Conservation (phyloP, 768 basidiomycete genomes). For the Trametes cinnabarina region DNA sequence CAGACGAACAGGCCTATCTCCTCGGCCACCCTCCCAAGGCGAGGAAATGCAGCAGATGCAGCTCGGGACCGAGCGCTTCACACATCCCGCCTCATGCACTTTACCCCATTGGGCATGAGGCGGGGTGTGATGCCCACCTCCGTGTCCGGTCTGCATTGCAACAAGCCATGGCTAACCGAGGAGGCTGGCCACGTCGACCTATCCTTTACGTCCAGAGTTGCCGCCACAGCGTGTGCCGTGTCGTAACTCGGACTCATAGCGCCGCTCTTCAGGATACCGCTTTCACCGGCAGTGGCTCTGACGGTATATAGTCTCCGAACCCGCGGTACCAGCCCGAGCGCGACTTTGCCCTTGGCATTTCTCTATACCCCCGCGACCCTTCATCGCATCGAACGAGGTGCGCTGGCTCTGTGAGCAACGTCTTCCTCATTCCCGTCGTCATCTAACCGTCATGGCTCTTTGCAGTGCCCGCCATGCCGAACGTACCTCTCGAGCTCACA, state of each 20-base stretch:
- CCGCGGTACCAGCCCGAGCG: background rate
- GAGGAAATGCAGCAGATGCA: background rate
- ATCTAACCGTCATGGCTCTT: background rate
- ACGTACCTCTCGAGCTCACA: constrained; percentile 35
- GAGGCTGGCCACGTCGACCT: constrained; percentile 7
- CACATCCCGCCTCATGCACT: background rate
- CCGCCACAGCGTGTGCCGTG: background rate
- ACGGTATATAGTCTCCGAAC: constrained; percentile 5
- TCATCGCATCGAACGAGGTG: background rate
- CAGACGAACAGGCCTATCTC: background rate
- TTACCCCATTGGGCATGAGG: background rate
- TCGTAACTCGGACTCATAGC: constrained; percentile 6
- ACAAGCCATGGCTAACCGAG: constrained; percentile 10
- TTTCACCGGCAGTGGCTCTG: background rate
- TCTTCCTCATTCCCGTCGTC: background rate
- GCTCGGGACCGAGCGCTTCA: background rate
- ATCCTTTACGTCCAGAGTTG: background rate
- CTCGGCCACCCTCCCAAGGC: background rate
- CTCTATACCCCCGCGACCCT: background rate
- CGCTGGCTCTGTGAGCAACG: background rate
- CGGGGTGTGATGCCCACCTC: background rate
- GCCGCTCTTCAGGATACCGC: background rate
- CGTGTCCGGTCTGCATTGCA: constrained; percentile 1
- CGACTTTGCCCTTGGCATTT: background rate
- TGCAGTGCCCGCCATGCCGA: constrained; percentile 16